Percentiles rank a stretch among this genome's conserved stretches.
Conservation (phyloP, 225 moss, liverwort and hornwort species). For the Polytrichum commune region DNA sequence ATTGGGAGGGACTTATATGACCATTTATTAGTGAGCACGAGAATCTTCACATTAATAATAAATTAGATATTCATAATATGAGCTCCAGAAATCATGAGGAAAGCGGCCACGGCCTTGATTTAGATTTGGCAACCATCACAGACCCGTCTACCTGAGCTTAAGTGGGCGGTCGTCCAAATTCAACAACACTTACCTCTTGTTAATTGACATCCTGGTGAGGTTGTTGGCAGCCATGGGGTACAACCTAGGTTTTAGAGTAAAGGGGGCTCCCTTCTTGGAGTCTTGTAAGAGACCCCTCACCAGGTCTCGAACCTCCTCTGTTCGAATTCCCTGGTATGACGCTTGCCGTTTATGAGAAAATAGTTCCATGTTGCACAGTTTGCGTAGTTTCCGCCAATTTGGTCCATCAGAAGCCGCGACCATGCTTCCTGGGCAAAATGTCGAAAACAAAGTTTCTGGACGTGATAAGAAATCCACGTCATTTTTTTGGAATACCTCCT, state of each 20-base stretch:
- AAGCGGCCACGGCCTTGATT: too few relatives aligned
- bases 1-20: too few relatives aligned
- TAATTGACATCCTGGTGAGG: conserved; percentile 46
- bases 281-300: conserved; percentile 16
- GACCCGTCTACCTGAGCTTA: too few relatives aligned
- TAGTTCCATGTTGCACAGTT: conserved; percentile 24
- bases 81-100: too few relatives aligned
- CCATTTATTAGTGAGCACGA: too few relatives aligned
- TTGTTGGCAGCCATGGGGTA: conserved; percentile 27
- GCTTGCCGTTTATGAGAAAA: conserved; percentile 28
- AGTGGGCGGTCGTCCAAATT: too few relatives aligned
- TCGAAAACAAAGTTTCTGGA: conserved; percentile 17
- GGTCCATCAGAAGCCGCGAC: conserved; percentile 21
- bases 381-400: conserved; percentile 32
- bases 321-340: conserved; percentile 16
- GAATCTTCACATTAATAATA: too few relatives aligned
- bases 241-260: conserved; percentile 28
- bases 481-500: conserved; percentile 29
- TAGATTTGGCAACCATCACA: too few relatives aligned
- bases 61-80: too few relatives aligned
- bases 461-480: conserved; percentile 23
- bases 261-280: conserved; percentile 9
- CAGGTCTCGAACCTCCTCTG: conserved; percentile 32
- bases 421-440: conserved; percentile 14
- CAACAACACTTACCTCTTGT: conserved; percentile 27